Conservation (phyloP, 2,329 filamentous ascomycete species). For the Dothideomycetes sp. region DNA sequence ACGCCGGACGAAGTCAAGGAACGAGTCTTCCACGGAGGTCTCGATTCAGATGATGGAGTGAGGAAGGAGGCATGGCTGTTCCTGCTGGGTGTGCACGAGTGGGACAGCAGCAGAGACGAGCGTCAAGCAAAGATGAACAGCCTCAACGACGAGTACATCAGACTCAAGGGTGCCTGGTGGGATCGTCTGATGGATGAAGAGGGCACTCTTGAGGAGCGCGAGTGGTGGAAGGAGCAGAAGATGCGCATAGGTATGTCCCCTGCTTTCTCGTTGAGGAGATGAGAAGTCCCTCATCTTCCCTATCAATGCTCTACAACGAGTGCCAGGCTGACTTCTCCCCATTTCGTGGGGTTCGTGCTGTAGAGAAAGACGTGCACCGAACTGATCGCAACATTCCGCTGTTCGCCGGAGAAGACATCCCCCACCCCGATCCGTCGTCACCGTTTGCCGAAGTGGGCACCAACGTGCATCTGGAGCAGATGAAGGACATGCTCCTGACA, state of each 20-base stretch:
- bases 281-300: not conserved
- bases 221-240: constrained; percentile 96
- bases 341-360: constrained; percentile 44
- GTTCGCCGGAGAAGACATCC: constrained; percentile 91
- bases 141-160: constrained; percentile 84
- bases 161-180: constrained; percentile 94
- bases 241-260: constrained; percentile 71
- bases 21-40: constrained; percentile 88
- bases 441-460: constrained; percentile 89
- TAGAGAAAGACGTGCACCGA: constrained; percentile 97
- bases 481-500: constrained; percentile 97
- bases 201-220: constrained; percentile 69
- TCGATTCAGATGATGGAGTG: constrained; percentile 81
- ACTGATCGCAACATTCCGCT: constrained; percentile 93
- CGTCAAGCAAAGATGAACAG: constrained; percentile 74
- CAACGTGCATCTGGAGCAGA: constrained; percentile 94
- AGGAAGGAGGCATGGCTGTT: constrained; percentile 97
- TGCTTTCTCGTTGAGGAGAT: no score
- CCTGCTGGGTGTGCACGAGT: constrained; percentile 81
- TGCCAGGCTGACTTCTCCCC: constrained; percentile 38
- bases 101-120: constrained; percentile 84
- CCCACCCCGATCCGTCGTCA: constrained; percentile 90
- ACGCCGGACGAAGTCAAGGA: constrained; percentile 93
- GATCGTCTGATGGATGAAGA: constrained; percentile 78
- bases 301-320: not conserved